A percentile compares a stretch with the other conserved stretches of the same genome.
Conservation (phyloP, 352 stramenopile genomes). For the Globisporangium cylindrosporum region DNA sequence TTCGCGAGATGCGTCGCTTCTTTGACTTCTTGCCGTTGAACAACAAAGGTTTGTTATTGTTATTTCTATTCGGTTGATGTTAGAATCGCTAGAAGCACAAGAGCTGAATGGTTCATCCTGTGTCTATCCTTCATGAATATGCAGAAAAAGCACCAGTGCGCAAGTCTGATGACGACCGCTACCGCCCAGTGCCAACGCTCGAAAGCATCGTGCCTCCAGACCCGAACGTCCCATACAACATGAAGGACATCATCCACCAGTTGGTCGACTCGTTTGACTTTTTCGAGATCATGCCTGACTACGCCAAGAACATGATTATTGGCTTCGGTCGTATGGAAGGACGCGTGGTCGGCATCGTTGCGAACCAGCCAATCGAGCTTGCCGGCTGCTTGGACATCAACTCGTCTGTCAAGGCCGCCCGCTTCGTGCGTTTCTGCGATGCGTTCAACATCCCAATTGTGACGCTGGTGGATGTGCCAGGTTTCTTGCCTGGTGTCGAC, state of each 20-base stretch:
- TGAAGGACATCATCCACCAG: constrained; percentile 95
- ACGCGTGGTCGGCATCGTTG: constrained; percentile 95
- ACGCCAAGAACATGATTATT: constrained; percentile 98
- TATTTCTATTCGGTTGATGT: neutral
- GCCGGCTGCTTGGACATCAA: constrained; percentile 98
- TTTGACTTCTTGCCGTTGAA: constrained; percentile 96
- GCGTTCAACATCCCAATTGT: constrained; percentile 98
- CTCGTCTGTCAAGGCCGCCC: constrained; percentile 94
- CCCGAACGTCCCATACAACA: constrained; percentile 98
- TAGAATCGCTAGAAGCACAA: neutral
- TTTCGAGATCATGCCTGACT: constrained; percentile 97
- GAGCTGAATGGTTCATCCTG: neutral
- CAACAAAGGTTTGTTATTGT: constrained; percentile 57
- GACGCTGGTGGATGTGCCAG: constrained; percentile 98
- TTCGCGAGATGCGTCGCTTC: constrained; percentile 93
- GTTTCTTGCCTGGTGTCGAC: constrained; percentile 96
- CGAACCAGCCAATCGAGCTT: constrained; percentile 96
- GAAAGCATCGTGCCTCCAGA: constrained; percentile 95
- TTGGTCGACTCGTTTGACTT: constrained; percentile 95
- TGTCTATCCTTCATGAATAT: neutral
- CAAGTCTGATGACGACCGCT: constrained; percentile 84
- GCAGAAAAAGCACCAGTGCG: constrained; percentile 70
- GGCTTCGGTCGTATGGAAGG: constrained; percentile 97
- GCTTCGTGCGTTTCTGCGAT: constrained; percentile 98
- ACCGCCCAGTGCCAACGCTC: constrained; percentile 85